Conservation (phyloP, 2,329 filamentous ascomycete species). For the Mycocentrospora acerina region DNA sequence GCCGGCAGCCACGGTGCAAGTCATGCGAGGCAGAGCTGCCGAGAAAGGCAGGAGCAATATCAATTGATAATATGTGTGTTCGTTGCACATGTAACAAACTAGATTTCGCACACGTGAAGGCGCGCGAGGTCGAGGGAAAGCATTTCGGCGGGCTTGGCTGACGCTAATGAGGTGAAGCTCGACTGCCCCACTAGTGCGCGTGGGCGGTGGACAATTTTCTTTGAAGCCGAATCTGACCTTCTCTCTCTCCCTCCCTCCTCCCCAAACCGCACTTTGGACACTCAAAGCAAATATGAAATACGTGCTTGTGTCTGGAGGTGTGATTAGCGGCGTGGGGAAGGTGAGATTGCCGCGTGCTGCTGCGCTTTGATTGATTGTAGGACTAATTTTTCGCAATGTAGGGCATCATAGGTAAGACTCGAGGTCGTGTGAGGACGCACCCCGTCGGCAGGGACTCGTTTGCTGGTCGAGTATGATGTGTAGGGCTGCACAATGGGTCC, state of each 20-base stretch:
- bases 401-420: slow-evolving; percentile 64
- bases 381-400: slow-evolving; percentile 38
- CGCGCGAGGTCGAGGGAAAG: slow-evolving; percentile 20
- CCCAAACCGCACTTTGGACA: slow-evolving; percentile 42
- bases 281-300: slow-evolving; percentile 69
- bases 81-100: slow-evolving; percentile 21
- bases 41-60: slow-evolving; percentile 39
- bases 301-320: slow-evolving; percentile 75
- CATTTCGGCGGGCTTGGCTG: slow-evolving; percentile 9
- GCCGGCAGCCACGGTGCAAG: slow-evolving; percentile 7
- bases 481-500: too few species aligned
- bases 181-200: slow-evolving; percentile 6
- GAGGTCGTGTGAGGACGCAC: slow-evolving; percentile 1
- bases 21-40: slow-evolving; percentile 27
- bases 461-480: too few species aligned
- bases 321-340: slow-evolving; percentile 45
- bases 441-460: slow-evolving; percentile 1
- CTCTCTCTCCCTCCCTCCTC: slow-evolving; percentile 47
- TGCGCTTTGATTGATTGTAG: slow-evolving; percentile 10
- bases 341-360: slow-evolving; percentile 44
- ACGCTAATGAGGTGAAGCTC: not conserved
- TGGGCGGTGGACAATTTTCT: slow-evolving; percentile 29
- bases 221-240: slow-evolving; percentile 32
- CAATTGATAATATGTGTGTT: slow-evolving; percentile 38
- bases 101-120: not conserved